Evolutionary conservation across 805 yeast genomes (phyloP).

Genomic region (Zygotorulaspora florentina): DNA sequence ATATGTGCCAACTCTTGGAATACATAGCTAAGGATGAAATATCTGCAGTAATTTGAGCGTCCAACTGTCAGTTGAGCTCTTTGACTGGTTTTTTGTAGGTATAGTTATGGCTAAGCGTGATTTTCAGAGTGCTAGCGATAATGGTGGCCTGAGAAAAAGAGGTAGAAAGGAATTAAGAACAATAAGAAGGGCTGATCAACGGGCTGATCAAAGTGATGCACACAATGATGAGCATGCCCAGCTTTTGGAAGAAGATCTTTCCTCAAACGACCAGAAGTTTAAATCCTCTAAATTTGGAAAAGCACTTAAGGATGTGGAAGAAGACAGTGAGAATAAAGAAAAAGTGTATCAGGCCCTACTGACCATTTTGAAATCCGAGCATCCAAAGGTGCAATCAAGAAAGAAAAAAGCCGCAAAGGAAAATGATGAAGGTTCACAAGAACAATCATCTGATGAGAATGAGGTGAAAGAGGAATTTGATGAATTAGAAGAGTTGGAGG

Average conservation of each 20-base stretch:
- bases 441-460: conserved; percentile 25
- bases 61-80: neutral
- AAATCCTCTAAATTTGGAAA: conserved; percentile 6
- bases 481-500: conserved; percentile 32
- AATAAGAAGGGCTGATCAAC: conserved; percentile 46
- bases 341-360: conserved; percentile 64
- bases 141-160: conserved; percentile 28
- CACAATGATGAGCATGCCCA: conserved; percentile 17
- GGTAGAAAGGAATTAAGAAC: conserved; percentile 63
- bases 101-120: neutral
- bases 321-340: conserved; percentile 30
- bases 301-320: conserved; percentile 14
- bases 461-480: conserved; percentile 20
- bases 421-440: conserved; percentile 11
- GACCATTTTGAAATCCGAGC: conserved; percentile 53
- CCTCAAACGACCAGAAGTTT: conserved; percentile 5
- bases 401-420: conserved; percentile 9
- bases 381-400: conserved; percentile 26
- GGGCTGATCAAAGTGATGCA: conserved; percentile 31
- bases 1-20: neutral
- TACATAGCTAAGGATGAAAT: neutral
- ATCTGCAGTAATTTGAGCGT: neutral
- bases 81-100: neutral
- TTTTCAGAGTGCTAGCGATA: conserved; percentile 3
- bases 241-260: conserved; percentile 16